These are phyloP conservation scores for Phialemonium atrogriseum DNA, from an alignment of 2,329 filamentous ascomycete species.

Conservation along the genomic window DNA sequence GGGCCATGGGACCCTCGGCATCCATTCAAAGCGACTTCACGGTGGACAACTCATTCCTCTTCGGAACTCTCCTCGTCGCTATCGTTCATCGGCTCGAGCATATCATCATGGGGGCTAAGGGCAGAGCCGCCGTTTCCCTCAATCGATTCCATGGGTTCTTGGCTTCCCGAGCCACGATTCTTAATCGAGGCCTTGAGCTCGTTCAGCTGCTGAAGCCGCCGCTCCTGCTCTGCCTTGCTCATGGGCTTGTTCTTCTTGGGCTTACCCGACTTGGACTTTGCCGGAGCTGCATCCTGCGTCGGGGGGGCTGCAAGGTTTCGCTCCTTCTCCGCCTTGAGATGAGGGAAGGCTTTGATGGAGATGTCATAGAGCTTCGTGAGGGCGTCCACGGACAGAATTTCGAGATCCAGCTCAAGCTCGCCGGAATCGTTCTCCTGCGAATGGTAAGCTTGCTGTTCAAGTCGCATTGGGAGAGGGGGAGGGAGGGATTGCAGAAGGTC, in stretches of 20 bases:
- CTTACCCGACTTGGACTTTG: constrained; percentile 31
- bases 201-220: constrained; percentile 55
- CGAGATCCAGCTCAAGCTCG: constrained; percentile 52
- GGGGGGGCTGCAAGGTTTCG: constrained; percentile 17
- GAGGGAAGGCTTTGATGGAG: constrained; percentile 29
- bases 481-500: not conserved
- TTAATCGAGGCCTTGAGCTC: constrained; percentile 47
- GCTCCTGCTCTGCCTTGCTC: constrained; percentile 64
- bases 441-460: constrained; percentile 9
- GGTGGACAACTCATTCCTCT: constrained; percentile 23
- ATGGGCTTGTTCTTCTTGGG: constrained; percentile 71
- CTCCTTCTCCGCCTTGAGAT: constrained; percentile 24
- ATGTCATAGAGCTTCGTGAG: constrained; percentile 42
- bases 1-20: no score
- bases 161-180: constrained; percentile 37
- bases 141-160: constrained; percentile 31
- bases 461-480: not conserved
- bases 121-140: constrained; percentile 21
- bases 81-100: constrained; percentile 19
- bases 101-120: constrained; percentile 5
- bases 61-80: constrained; percentile 49
- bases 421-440: constrained; percentile 48
- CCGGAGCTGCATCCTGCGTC: constrained; percentile 12
- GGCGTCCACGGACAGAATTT: constrained; percentile 47
- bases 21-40: no score